Conservation (phyloP, 371 early-diverging fungal genomes). For the Mucor piriformis region DNA sequence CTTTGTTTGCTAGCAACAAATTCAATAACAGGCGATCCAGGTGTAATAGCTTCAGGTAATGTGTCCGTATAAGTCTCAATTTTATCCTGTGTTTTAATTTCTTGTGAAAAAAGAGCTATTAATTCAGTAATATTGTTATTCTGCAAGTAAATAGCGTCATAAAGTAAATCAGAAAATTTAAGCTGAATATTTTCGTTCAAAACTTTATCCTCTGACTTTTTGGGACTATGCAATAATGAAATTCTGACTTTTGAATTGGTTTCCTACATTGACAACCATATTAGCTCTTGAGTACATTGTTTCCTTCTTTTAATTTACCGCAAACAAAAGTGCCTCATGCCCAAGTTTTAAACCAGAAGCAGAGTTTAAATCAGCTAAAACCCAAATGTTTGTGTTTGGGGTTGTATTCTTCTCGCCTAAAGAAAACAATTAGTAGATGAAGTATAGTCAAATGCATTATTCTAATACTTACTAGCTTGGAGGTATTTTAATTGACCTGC, state of each 20-base stretch:
- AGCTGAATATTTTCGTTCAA: constrained; percentile 2
- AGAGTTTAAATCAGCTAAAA: constrained; percentile 62
- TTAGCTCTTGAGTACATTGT: constrained; percentile 21
- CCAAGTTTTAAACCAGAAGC: constrained; percentile 54
- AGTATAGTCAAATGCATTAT: neutral
- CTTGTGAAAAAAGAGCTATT: neutral
- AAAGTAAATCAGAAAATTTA: constrained; percentile 13
- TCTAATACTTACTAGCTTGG: constrained; percentile 13
- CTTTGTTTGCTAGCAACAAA: constrained; percentile 14
- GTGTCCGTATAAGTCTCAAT: neutral
- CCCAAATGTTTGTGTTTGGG: constrained; percentile 47
- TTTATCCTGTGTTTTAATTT: neutral
- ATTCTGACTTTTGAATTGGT: constrained; percentile 41
- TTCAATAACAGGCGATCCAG: constrained; percentile 44
- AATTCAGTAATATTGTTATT: neutral
- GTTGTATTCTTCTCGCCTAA: constrained; percentile 20
- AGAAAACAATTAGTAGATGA: neutral
- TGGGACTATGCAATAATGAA: constrained; percentile 50
- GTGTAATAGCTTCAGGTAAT: constrained; percentile 24
- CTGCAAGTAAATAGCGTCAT: constrained; percentile 2
- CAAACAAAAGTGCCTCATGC: constrained; percentile 43
- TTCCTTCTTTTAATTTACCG: constrained; percentile 33
- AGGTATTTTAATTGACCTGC: constrained; percentile 18
- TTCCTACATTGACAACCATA: constrained; percentile 17
- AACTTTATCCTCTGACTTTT: neutral